Evolutionary conservation across 805 yeast genomes (phyloP).

Genomic region (Kregervanrija fluxuum): DNA sequence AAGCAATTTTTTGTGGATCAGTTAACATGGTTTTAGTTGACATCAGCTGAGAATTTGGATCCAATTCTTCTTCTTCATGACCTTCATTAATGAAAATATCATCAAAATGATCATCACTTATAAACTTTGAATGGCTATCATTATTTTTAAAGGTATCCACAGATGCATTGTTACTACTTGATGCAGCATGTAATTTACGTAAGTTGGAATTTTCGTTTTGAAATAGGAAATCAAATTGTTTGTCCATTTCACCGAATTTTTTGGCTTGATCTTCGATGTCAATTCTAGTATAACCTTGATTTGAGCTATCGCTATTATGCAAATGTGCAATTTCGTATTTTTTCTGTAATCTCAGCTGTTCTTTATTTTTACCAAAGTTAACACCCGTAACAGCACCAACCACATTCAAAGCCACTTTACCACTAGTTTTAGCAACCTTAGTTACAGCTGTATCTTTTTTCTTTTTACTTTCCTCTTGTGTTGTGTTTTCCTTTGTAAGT

Average conservation of each 20-base stretch:
- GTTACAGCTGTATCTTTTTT: constrained; percentile 7
- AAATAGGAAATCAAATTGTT: constrained; percentile 47
- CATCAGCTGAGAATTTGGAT: constrained; percentile 59
- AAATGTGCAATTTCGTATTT: constrained; percentile 14
- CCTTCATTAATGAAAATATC: constrained; percentile 14
- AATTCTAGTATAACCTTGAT: constrained; percentile 80
- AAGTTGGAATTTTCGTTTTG: constrained; percentile 27
- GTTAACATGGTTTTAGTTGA: constrained; percentile 75
- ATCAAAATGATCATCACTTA: constrained; percentile 20
- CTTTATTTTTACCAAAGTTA: constrained; percentile 5
- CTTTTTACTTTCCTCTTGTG: neutral
- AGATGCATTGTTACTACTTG: constrained; percentile 3
- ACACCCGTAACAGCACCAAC: constrained; percentile 6
- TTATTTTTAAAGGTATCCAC: constrained; percentile 1
- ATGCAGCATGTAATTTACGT: constrained; percentile 20
- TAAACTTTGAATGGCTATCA: constrained; percentile 3
- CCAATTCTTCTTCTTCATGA: constrained; percentile 28
- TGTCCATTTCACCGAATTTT: constrained; percentile 46
- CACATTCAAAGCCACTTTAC: constrained; percentile 7
- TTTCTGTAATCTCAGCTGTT: constrained; percentile 5
- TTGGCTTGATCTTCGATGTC: constrained; percentile 83
- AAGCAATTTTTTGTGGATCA: constrained; percentile 85
- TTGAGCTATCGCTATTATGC: constrained; percentile 39
- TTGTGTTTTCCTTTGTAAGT: constrained; percentile 3
- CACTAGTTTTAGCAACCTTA: constrained; percentile 2